A percentile compares a stretch with the other conserved stretches of the same genome.
Conservation (phyloP, 192 early-diverging fungal species). For the Coemansia sp. region DNA sequence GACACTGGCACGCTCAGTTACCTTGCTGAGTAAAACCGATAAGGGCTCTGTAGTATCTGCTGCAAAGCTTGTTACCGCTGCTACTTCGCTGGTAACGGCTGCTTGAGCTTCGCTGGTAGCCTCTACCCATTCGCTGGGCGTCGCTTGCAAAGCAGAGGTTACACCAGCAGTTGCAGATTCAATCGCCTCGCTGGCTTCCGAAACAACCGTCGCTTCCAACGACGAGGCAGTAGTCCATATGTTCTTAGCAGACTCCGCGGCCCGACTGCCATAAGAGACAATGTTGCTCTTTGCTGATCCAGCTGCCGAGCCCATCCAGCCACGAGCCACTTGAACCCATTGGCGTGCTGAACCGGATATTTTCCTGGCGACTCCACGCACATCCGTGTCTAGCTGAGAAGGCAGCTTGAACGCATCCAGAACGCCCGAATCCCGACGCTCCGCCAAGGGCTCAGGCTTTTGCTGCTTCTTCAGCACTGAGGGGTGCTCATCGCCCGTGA, state of each 20-base stretch:
- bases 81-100: not conserved
- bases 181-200: slow-evolving; percentile 6
- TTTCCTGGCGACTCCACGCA: slow-evolving; percentile 22
- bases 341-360: slow-evolving; percentile 45
- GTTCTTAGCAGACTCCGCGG: slow-evolving; percentile 15
- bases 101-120: no score
- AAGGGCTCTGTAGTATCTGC: no score
- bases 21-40: no score
- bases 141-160: not conserved
- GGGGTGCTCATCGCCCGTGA: slow-evolving; percentile 43
- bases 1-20: no score
- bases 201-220: not conserved
- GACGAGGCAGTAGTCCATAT: slow-evolving; percentile 9
- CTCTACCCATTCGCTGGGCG: no score
- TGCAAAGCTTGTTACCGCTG: no score
- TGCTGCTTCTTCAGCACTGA: slow-evolving; percentile 17
- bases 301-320: slow-evolving; percentile 36
- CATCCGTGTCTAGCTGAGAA: slow-evolving; percentile 7
- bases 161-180: not conserved
- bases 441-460: slow-evolving; percentile 1
- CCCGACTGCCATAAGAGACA: slow-evolving; percentile 17
- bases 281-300: slow-evolving; percentile 24
- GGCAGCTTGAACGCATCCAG: not conserved
- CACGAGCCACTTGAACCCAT: slow-evolving; percentile 46
- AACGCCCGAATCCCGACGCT: slow-evolving; percentile 8